phyloP scores from a whole-genome alignment of 83 land plant genomes.

The Isoetes engelmannii region DNA sequence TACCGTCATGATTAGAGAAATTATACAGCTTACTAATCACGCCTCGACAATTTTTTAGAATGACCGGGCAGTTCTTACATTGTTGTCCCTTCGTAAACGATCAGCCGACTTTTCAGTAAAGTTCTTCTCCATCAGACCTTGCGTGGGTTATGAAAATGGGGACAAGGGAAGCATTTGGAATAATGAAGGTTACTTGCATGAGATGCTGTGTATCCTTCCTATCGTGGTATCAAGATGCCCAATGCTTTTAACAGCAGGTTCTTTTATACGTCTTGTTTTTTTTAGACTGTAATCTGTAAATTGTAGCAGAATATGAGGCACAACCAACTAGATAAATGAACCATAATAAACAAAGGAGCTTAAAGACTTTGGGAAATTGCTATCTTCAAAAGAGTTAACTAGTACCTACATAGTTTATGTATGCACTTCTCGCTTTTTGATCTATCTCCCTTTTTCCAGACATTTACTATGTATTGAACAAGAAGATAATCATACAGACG shows the following conservation, averaged over 20 bases:
- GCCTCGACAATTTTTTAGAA: too few species aligned
- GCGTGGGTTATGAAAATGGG: not conserved
- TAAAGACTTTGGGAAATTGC: not conserved
- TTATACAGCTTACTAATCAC: too few species aligned
- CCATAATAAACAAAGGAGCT: not conserved
- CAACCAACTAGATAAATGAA: too few species aligned
- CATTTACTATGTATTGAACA: not conserved
- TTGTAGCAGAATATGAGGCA: too few species aligned
- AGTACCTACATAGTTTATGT: not conserved
- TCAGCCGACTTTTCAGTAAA: too few species aligned
- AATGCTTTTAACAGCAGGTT: slow-evolving; percentile 32
- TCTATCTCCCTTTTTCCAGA: not conserved
- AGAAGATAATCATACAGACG: not conserved
- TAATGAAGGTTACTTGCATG: slow-evolving; percentile 29
- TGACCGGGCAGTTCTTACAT: too few species aligned
- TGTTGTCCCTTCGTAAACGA: too few species aligned
- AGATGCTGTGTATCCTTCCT: slow-evolving; percentile 27
- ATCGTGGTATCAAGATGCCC: slow-evolving; percentile 32
- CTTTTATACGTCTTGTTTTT: not conserved
- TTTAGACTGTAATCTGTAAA: too few species aligned
- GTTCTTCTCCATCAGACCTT: too few species aligned
- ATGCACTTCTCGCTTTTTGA: not conserved
- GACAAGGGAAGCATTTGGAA: slow-evolving; percentile 38
- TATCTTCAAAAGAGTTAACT: not conserved
- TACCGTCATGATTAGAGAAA: too few species aligned